Base-by-base conservation (phyloP, 441 rosid species). In the Codiaeum variegatum region DNA sequence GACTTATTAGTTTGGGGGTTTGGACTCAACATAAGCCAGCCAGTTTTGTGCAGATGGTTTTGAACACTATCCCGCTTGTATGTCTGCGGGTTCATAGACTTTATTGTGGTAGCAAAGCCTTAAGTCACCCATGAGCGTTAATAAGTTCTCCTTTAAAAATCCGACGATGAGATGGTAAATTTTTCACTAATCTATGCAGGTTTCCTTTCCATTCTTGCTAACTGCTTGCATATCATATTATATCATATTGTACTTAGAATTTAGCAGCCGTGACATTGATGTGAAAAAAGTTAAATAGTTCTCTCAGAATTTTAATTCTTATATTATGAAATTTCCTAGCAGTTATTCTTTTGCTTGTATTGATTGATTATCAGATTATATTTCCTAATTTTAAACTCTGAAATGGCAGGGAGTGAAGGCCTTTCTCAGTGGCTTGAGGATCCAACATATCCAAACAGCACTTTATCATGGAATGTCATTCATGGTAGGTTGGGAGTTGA, bases 401-500 rank as follows among this genome's bases (percentile, higher is more conserved):
- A 75, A 70, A 71, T 77, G 84, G 74, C 86, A 95, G 99, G 99
- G 73, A 83, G 38, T 69, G 98, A 91, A 69, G 94, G 94, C 75
- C 88, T 95, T 78, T 69, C 87, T 66, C 86, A 85, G 70, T 95
- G 99, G 99, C 88, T 86, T 36, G 86, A 86, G 72, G 88, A 95
- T 76, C 97, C 97, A 71, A 84, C 95, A 61, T 88, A 89, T 85
- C 94, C 98, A 40, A 91, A 93, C 81, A 85, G 88, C 49, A 88
- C 98, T 47, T 76, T 93, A 73, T 91, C 97, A 21, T 95, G 99
- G 99, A 91, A 88, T 74, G 72, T 87, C 70, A 77, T 95, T 77
- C 84, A 85, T 54, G 98, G 98, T 88, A 67, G 85, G 85, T 56
- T 71, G 18, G 58, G 51, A 56, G 38, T 66, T 65, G 73, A 64